Evolutionary conservation across 2,329 filamentous ascomycete species (phyloP), one percentile per base, ranked within the genome.

Genomic region (Pseudogymnoascus sp.): DNA sequence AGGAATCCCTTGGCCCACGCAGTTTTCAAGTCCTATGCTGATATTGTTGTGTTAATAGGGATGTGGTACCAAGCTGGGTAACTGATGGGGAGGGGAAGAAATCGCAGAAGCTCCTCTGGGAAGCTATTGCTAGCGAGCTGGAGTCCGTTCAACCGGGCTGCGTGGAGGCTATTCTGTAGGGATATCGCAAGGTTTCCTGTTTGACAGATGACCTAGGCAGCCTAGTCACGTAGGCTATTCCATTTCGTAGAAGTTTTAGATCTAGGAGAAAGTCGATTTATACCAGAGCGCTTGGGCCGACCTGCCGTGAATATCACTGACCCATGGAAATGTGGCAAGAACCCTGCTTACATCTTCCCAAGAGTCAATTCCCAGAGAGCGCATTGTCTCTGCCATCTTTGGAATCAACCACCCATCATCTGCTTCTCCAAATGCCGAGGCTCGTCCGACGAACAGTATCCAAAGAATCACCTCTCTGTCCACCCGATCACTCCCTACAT

Each of bases 91-190:
- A 65, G 14, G 63, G 63, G 14, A 26, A 61, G 37, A 62, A 64
- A 26, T 41, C 62, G n/a, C 69, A 73, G 63, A 66, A 72, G 63
- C 37, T 53, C 11, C 60, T 72, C 3, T 75, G 74, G 73, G 65
- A 72, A 3, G 53, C 62, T 7, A 43, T 76, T 26, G 66, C 68
- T 4, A 65, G 63, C 16, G 68, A 73, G 63, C 40, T 75, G 22
- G 71, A 76, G 61, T 46, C 41, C 10, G 63, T 69, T 16, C 66
- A 70, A 56, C 72, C 72, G 12, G 73, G 72, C 1, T 72, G 69
- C 50, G 65, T 75, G 35, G 50, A 62, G 53, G 63, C 60, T 26
- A 63, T 65, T 8, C 37, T 65, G 37, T n/a, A 60, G 31, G 7
- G 43, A 50, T 63, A 61, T 33, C 26, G 26, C 50, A 33, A 33